A percentile compares a stretch with the other conserved stretches of the same genome.
Conservation (phyloP, 306 rosid species). For the Phaseolus lunatus region DNA sequence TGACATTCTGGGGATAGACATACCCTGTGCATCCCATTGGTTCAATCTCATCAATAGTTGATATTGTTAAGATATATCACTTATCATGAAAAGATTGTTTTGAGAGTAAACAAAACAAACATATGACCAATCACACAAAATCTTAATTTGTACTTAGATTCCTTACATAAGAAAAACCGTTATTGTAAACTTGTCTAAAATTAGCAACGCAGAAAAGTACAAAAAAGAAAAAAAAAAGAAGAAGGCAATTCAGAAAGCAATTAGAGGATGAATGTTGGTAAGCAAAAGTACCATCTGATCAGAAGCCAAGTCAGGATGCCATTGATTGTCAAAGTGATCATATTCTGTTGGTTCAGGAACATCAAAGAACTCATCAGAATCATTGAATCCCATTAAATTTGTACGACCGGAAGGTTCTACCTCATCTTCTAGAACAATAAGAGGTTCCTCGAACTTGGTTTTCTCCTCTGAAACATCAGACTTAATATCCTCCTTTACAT, state of each 20-base stretch:
- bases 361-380: conserved; percentile 90
- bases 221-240: not conserved
- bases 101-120: conserved; percentile 15
- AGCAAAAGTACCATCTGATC: conserved; percentile 59
- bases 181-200: no score
- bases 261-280: conserved; percentile 5
- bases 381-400: conserved; percentile 73
- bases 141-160: not conserved
- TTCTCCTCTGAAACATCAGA: conserved; percentile 49
- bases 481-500: conserved; percentile 54
- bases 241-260: not conserved
- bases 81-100: conserved; percentile 1
- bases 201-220: no score
- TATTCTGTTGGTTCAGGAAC: conserved; percentile 76
- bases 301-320: conserved; percentile 56
- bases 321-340: conserved; percentile 61
- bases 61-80: not conserved
- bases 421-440: conserved; percentile 49
- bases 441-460: conserved; percentile 47
- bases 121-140: conserved; percentile 9
- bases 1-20: conserved; percentile 58
- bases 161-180: not conserved
- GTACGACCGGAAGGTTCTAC: conserved; percentile 54
- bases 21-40: conserved; percentile 48
- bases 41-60: conserved; percentile 35